Percentiles rank a stretch among this genome's conserved stretches.
These are phyloP conservation scores for Eustoma russellianum DNA, from an alignment of 257 asterid species.

Conservation along the genomic window DNA sequence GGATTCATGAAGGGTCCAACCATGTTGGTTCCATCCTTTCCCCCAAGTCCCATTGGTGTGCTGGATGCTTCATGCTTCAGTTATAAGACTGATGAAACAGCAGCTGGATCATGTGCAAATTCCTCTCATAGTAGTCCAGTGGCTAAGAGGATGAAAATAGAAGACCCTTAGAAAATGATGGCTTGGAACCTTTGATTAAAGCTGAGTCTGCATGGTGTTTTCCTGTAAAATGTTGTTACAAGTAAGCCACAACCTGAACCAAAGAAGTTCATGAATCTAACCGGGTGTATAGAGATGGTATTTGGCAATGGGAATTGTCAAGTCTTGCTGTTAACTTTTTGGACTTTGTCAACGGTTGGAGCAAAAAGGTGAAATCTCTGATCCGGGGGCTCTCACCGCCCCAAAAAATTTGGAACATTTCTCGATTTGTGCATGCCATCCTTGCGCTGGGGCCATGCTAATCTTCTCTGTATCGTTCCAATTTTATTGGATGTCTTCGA, in stretches of 20 bases:
- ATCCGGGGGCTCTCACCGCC: too few species aligned
- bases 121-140: conserved; percentile 24
- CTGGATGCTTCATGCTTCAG: conserved; percentile 40
- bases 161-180: conserved; percentile 7
- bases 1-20: conserved; percentile 13
- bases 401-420: conserved; percentile 19
- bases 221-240: too few species aligned
- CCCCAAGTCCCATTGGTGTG: conserved; percentile 32
- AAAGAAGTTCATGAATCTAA: too few species aligned
- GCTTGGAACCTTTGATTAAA: conserved; percentile 5
- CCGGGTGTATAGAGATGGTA: conserved; percentile 1
- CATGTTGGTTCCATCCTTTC: conserved; percentile 13
- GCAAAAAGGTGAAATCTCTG: too few species aligned
- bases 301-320: conserved; percentile 4
- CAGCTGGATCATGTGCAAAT: conserved; percentile 23
- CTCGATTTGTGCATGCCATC: conserved; percentile 24
- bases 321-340: conserved; percentile 18
- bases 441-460: conserved; percentile 24
- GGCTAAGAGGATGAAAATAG: conserved; percentile 27
- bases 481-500: conserved; percentile 19
- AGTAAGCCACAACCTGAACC: too few species aligned
- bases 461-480: conserved; percentile 22
- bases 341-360: too few species aligned
- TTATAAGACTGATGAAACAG: conserved; percentile 24
- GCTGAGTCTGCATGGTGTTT: too few species aligned